Base-by-base conservation (phyloP, 371 early-diverging fungal genomes). In the Rhizopus microsporus region DNA sequence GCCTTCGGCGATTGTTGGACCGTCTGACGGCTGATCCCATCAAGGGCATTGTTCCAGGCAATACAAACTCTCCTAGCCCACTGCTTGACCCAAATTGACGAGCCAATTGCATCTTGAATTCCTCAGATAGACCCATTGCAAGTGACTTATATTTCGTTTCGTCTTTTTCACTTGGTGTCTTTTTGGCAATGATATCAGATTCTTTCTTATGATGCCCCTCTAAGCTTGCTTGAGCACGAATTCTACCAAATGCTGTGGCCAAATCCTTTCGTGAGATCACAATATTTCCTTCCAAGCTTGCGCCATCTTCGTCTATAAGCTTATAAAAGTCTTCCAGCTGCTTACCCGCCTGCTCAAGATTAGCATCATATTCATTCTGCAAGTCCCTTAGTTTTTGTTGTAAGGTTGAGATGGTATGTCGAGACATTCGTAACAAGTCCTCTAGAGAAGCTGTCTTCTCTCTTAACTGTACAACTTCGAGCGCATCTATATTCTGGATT, bases 401-500 rank as follows among this genome's bases (percentile, higher is more conserved):
- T 10, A 93, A 69, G 5, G 90, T 86, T 15, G 87, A 84, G 15
- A 93, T 88, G 2, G 90, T 93, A 42, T 90, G 90, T 17, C 90
- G 78, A 6, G 92, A 90, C 80, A 91, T 86, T 9, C 88, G 77
- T 12, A 93, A 63, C 4, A 91, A 66, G 54, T 93, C 93, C 59
- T 93, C 91, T 12, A 93, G 74, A 0, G 90, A 90, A 39, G 77
- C 75, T 4, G 90, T 86, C 66, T 90, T 89, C 47, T 87, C 85
- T 60, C 87, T 85, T 0, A 93, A 72, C 31, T 78, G 79, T 8
- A 54, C 59, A 5, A 74, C 48, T n/a, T 59, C 69, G 13, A 69
- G 35, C 23, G 67, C 67, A 60, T 69, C 72, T 59, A 56, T 32
- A 42, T 23, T 23, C 23, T 23, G 23, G 23, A 23, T 23, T 23